phyloP scores from a whole-genome alignment of 805 yeast species.

The Kazachstania taianensis region DNA sequence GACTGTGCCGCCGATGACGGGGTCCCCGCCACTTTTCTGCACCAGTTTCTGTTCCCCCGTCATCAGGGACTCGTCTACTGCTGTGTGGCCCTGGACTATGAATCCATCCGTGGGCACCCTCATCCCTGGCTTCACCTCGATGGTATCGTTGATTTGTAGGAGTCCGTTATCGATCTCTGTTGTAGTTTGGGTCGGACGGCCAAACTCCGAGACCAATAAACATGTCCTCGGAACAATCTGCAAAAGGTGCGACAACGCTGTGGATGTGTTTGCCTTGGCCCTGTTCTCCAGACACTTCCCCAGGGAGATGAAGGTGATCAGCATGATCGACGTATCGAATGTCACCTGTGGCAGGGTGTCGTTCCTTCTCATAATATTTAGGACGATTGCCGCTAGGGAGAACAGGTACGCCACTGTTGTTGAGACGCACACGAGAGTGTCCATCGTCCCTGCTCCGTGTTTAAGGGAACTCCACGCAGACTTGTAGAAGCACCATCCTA shows the following conservation, averaged over 20 bases:
- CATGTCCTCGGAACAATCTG: constrained; percentile 76
- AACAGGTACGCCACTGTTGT: constrained; percentile 70
- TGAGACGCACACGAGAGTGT: constrained; percentile 74
- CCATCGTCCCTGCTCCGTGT: constrained; percentile 82
- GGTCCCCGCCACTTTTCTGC: constrained; percentile 46
- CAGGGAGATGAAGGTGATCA: constrained; percentile 69
- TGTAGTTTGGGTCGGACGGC: constrained; percentile 1
- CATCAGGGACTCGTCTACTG: constrained; percentile 77
- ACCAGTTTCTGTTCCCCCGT: constrained; percentile 89
- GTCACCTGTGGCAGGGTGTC: constrained; percentile 50
- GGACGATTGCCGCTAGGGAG: constrained; percentile 53
- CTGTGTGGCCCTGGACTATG: constrained; percentile 68
- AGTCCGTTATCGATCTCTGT: constrained; percentile 58
- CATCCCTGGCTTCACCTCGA: constrained; percentile 74
- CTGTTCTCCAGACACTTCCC: constrained; percentile 88
- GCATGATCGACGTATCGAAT: constrained; percentile 83
- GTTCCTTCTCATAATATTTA: constrained; percentile 31
- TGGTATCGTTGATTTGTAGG: constrained; percentile 67
- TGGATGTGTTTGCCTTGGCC: constrained; percentile 90
- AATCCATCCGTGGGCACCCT: constrained; percentile 88
- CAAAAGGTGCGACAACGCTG: constrained; percentile 72
- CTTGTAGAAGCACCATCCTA: constrained; percentile 60
- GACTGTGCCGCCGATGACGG: constrained; percentile 82
- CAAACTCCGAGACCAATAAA: constrained; percentile 35
- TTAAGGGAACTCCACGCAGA: constrained; percentile 56